Evolutionary conservation across 495 filamentous ascomycete genomes (phyloP), one percentile per base, ranked within the genome.

Genomic region (Penicillium goetzii): DNA sequence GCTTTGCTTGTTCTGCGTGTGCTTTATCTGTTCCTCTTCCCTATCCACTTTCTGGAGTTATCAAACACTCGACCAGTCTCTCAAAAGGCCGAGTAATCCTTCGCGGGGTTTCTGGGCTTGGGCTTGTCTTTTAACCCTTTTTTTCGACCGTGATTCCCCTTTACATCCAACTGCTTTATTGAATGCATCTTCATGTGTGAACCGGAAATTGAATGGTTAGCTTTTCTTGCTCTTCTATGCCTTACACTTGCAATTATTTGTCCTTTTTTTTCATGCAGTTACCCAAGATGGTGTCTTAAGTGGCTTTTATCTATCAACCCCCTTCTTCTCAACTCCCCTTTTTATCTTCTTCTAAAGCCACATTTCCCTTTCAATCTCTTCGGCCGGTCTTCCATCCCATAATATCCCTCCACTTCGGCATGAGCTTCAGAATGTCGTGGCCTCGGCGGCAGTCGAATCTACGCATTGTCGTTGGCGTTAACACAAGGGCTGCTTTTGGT

Each of bases 81-180:
- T 55, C 21, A 11, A 43, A 28, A 15, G 17, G 26, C 52, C 59
- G 52, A 43, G 32, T 64, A 21, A 55, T 36, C 38, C 28, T 36
- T 19, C 38, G 28, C 47, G 30, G 28, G 57, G 53, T 26, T 60
- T n/a, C 2, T n/a, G 25, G 50, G 14, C 50, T 52, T 11, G 50
- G 65, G 40, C 32, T 41, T 53, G 30, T 63, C 50, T 52, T 63
- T 66, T 60, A 19, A 12, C 50, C 23, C 25, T 63, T 67, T 66
- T 43, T 69, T 59, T 69, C 59, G 41, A 66, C 62, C 63, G 68
- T 71, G 69, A 74, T 72, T 74, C 68, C 72, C 70, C 65, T 67
- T 66, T 70, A 64, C 66, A 66, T 61, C 57, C 64, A 60, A 59
- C 56, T 65, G 52, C 57, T 56, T 64, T 68, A 61, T 63, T 64